phyloP scores from a whole-genome alignment of 2,329 filamentous ascomycete genomes.

The Ophiocordyceps camponoti-saundersi region DNA sequence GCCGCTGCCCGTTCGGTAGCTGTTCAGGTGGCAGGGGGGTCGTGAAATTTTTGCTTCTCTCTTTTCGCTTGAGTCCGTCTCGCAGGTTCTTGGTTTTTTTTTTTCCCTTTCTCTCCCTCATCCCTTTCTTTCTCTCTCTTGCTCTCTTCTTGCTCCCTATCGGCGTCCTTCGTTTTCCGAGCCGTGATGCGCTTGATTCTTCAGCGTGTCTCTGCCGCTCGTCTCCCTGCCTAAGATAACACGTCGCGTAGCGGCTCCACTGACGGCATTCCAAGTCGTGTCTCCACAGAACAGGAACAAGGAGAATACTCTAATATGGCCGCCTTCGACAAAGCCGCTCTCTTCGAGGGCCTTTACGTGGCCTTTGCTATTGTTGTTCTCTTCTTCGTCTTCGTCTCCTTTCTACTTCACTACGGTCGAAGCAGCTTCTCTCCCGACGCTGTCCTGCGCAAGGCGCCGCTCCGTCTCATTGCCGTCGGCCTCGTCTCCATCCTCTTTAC shows the following conservation, averaged over 20 bases:
- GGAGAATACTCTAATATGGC: too few relatives aligned
- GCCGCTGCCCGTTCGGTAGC: not conserved
- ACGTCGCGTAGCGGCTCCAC: not conserved
- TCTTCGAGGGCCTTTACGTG: slow-evolving; percentile 1
- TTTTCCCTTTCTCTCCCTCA: not conserved
- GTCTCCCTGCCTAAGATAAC: not conserved
- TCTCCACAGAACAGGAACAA: not conserved
- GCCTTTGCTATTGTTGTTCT: not conserved
- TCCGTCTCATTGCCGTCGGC: not conserved
- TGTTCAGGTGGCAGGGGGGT: not conserved
- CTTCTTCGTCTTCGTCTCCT: slow-evolving; percentile 2
- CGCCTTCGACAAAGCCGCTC: not conserved
- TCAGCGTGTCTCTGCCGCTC: not conserved
- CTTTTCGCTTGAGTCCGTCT: not conserved
- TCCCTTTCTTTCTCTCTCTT: not conserved
- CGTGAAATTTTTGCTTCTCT: not conserved
- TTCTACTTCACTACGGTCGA: slow-evolving; percentile 1
- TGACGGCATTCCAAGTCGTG: not conserved
- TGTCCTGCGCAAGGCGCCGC: not conserved
- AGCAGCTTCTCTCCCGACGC: not conserved
- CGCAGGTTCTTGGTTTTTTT: not conserved
- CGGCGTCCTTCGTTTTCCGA: not conserved
- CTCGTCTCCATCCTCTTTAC: not conserved
- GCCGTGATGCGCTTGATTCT: not conserved
- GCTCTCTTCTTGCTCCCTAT: not conserved